Base-by-base conservation (phyloP, 2,329 filamentous ascomycete species). In the Ophiostoma australiae region DNA sequence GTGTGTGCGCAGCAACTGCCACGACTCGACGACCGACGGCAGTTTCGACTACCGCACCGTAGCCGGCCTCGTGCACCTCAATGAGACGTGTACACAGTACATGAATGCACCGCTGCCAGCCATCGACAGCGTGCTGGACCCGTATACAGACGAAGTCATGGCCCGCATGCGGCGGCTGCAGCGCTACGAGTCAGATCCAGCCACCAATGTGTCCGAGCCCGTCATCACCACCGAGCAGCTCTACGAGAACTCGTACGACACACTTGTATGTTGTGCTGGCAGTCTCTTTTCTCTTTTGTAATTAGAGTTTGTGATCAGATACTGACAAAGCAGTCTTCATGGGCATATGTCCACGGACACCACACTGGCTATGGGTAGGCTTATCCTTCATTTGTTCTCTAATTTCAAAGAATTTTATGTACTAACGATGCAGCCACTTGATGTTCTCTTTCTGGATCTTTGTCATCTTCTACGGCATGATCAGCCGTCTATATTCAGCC, bases 391-490 rank as follows among this genome's bases (percentile, higher is more conserved):
- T 15, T 6, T 33, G 11, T 3, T 52, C 20, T 17, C 13, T 20
- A 20, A 2, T 15, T 6, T 5, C 1, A 20, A n/a, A 48, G 4
- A 8, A 7, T 3, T 15, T 10, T 4, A n/a, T 5, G 17, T 27
- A 33, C 44, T 17, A n/a, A 20, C 13, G 1, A 23, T 39, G 4
- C 37, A 72, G 69, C 31, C 13, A 4, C 13, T 7, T 63, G 13
- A 70, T 83, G 75, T 74, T 80, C 8, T 69, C 76, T 0, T 84
- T 83, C 70, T 85, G 83, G 83, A 70, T 73, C 0, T 71, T 75
- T 1, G 81, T 83, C 41, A 39, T 74, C 5, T 27, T 0, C 72
- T 82, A 48, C 10, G 73, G 73, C 39, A 20, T 70, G 4, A 8
- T 7, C 44, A 27, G 39, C 44, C 70, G 69, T 3, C 5, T 73